A percentile compares a stretch with the other conserved stretches of the same genome.
These are phyloP conservation scores for Ciborinia camelliae DNA, from an alignment of 2,329 filamentous ascomycete species.

Conservation along the genomic window DNA sequence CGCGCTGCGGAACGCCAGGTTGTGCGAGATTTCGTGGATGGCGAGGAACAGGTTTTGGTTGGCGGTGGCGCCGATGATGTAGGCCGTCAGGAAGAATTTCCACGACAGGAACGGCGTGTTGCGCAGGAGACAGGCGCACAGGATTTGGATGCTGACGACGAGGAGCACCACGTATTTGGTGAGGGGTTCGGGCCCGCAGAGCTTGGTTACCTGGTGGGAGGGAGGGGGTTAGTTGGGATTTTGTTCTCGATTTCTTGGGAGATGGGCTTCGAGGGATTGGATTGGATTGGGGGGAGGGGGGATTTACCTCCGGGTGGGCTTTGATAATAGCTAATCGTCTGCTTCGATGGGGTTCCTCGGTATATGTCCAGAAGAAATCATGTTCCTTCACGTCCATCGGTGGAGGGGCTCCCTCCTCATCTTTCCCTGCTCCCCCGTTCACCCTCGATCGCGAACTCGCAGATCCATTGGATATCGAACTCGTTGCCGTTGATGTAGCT, in stretches of 20 bases:
- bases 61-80: conserved; percentile 87
- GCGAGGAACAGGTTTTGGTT: conserved; percentile 99
- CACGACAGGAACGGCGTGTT: conserved; percentile 77
- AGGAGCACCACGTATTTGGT: conserved; percentile 88
- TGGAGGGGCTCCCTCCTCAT: conserved; percentile 19
- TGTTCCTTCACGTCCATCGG: conserved; percentile 33
- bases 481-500: conserved; percentile 15
- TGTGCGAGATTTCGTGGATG: conserved; percentile 98
- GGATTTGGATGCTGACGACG: conserved; percentile 79
- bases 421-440: neutral
- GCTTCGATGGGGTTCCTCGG: conserved; percentile 93
- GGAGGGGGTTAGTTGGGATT: neutral
- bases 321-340: conserved; percentile 93
- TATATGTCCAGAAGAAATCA: conserved; percentile 96
- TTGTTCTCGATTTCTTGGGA: neutral
- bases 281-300: neutral
- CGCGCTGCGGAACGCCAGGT: conserved; percentile 83
- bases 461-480: conserved; percentile 12
- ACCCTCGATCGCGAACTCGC: conserved; percentile 4
- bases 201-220: conserved; percentile 73
- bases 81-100: conserved; percentile 82
- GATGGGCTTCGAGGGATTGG: conserved; percentile 5
- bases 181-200: conserved; percentile 91
- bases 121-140: conserved; percentile 72
- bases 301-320: conserved; percentile 85